These are phyloP conservation scores for Mortierella alpina DNA, from an alignment of 192 early-diverging fungal species.

Conservation along the genomic window DNA sequence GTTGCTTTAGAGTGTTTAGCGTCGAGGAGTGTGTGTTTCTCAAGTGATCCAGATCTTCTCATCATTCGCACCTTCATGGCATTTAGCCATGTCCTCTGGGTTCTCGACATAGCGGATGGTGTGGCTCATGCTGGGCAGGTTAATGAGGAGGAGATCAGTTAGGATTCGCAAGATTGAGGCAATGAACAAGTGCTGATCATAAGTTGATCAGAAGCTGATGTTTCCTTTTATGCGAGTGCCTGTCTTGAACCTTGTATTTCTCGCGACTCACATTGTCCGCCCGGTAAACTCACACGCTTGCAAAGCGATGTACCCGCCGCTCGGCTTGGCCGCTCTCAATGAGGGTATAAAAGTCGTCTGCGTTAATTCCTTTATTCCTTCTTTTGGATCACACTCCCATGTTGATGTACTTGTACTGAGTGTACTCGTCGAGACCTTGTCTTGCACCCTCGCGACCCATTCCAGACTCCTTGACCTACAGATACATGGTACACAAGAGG, in stretches of 20 bases:
- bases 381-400: conserved; percentile 32
- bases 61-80: conserved; percentile 37
- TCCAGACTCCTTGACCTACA: conserved; percentile 74
- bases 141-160: background rate
- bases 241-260: no score
- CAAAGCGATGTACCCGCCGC: no score
- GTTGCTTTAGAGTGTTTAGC: background rate
- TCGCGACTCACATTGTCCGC: no score
- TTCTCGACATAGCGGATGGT: conserved; percentile 33
- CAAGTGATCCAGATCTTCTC: no score
- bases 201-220: no score
- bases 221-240: no score
- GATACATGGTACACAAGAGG: background rate
- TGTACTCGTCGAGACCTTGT: conserved; percentile 76
- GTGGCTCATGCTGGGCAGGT: conserved; percentile 11
- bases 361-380: no score
- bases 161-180: no score
- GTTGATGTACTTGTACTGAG: conserved; percentile 76
- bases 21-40: background rate
- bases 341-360: no score
- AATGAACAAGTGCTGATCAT: no score
- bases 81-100: conserved; percentile 33
- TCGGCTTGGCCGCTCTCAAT: no score
- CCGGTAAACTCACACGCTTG: no score
- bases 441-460: conserved; percentile 78